Base-by-base conservation (phyloP, 2,329 filamentous ascomycete species). In the Ceratocystis diversiconidia region DNA sequence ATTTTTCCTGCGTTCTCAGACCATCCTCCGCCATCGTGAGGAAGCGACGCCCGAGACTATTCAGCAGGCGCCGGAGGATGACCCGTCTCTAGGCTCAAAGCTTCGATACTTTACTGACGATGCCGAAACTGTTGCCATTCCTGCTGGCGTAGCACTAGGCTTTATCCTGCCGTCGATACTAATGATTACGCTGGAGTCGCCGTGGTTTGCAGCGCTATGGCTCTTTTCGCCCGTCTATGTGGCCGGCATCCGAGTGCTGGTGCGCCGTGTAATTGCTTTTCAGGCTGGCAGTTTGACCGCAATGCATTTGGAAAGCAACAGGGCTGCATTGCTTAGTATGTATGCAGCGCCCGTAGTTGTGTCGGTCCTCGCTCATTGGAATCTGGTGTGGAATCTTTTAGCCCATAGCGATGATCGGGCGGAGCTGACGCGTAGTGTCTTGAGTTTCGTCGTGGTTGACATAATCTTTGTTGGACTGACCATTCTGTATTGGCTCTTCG, bases 81-180 rank as follows among this genome's bases (percentile, higher is more conserved):
- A 75, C 65, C 72, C 72, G 6, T 71, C 71, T 8, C 69, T 74
- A 46, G 72, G 72, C 52, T 66, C 70, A 62, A 65, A 71, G 44
- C 68, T 71, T 67, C 75, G 78, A 7, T 75, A 77, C 66, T 72
- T 82, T 12, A 52, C 65, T 10, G 43, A 74, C 5, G 73, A 72
- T 25, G 74, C 81, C 1, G 85, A 87, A 72, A 79, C 81, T 67
- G 77, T 84, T 66, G 83, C 84, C 30, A 81, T 83, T 22, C 80
- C 81, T 6, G 69, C 77, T 30, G 78, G 77, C 28, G 77, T 82
- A 0, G 74, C 76, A 0, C 60, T 79, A 8, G 80, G 80, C 43
- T 82, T 75, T 69, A 73, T 79, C 55, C 68, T 79, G 1, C 80
- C 80, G 0, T 77, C 79, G 0, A 48, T 76, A 3, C 67, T 77